These are phyloP conservation scores for Monilinia vaccinii-corymbosi DNA, from an alignment of 2,329 filamentous ascomycete species.

Conservation along the genomic window DNA sequence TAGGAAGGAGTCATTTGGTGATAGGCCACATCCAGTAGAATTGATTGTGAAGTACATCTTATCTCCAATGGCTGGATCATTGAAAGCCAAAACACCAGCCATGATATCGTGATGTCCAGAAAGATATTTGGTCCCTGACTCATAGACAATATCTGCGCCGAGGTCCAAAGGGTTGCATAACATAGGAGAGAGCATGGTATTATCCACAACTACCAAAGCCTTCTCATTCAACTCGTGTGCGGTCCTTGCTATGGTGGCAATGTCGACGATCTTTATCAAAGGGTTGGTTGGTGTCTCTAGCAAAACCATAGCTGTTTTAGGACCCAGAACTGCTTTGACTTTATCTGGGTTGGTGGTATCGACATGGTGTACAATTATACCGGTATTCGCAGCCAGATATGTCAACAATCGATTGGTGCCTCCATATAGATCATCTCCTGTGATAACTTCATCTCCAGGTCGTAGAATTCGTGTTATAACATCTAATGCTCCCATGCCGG, in stretches of 20 bases:
- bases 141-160: slow-evolving; percentile 92
- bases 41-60: slow-evolving; percentile 97
- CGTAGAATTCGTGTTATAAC: slow-evolving; percentile 86
- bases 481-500: slow-evolving; percentile 94
- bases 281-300: slow-evolving; percentile 97
- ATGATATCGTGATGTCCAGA: slow-evolving; percentile 98
- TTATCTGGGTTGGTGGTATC: slow-evolving; percentile 76
- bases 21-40: slow-evolving; percentile 84
- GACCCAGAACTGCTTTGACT: slow-evolving; percentile 58
- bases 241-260: slow-evolving; percentile 66
- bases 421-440: slow-evolving; percentile 93
- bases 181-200: slow-evolving; percentile 97
- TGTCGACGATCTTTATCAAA: slow-evolving; percentile 94
- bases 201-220: slow-evolving; percentile 86
- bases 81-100: slow-evolving; percentile 92
- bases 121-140: slow-evolving; percentile 95
- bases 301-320: slow-evolving; percentile 89
- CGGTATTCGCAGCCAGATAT: slow-evolving; percentile 80
- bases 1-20: slow-evolving; percentile 92
- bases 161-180: slow-evolving; percentile 89
- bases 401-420: slow-evolving; percentile 90
- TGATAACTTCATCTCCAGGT: slow-evolving; percentile 93
- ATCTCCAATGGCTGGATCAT: slow-evolving; percentile 72
- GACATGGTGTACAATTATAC: slow-evolving; percentile 90
- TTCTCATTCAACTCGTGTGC: slow-evolving; percentile 70